Percentiles rank a stretch among this genome's conserved stretches.
Conservation (phyloP, 805 yeast species). For the Komagataella populi region DNA sequence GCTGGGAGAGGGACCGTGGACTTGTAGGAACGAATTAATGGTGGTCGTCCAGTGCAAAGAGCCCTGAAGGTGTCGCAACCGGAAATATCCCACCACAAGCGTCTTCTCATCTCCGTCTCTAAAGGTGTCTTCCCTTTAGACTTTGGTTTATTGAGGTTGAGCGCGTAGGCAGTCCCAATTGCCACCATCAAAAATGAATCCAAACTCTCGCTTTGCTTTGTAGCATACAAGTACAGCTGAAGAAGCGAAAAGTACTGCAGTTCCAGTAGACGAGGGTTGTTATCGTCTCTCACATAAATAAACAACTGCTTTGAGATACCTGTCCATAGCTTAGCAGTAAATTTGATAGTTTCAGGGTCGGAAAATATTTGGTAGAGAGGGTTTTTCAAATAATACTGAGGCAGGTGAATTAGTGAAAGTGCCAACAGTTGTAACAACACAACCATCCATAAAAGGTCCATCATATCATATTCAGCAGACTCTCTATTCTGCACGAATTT, state of each 20-base stretch:
- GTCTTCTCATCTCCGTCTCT: conserved; percentile 15
- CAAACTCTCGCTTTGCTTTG: conserved; percentile 1
- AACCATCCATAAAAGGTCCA: not conserved
- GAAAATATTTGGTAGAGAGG: not conserved
- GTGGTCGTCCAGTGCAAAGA: conserved; percentile 5
- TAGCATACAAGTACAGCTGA: conserved; percentile 2
- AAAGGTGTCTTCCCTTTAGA: not conserved
- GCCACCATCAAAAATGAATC: conserved; percentile 5
- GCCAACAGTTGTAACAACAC: not conserved
- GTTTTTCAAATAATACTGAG: not conserved
- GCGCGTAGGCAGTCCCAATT: conserved; percentile 4
- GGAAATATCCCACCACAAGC: conserved; percentile 13
- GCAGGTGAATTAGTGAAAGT: not conserved
- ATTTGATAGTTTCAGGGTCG: not conserved
- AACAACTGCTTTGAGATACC: not conserved
- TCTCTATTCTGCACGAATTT: not conserved
- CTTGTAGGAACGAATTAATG: conserved; percentile 7
- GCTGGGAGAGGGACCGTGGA: conserved; percentile 18
- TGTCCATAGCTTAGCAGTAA: not conserved
- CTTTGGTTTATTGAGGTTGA: conserved; percentile 4
- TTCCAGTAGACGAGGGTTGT: not conserved
- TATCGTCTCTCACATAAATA: not conserved
- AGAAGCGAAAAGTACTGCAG: conserved; percentile 3
- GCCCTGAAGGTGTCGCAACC: conserved; percentile 10
- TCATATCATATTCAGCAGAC: not conserved